phyloP scores from a whole-genome alignment of 169 alveolate species.

The Plasmodium cynomolgi region DNA sequence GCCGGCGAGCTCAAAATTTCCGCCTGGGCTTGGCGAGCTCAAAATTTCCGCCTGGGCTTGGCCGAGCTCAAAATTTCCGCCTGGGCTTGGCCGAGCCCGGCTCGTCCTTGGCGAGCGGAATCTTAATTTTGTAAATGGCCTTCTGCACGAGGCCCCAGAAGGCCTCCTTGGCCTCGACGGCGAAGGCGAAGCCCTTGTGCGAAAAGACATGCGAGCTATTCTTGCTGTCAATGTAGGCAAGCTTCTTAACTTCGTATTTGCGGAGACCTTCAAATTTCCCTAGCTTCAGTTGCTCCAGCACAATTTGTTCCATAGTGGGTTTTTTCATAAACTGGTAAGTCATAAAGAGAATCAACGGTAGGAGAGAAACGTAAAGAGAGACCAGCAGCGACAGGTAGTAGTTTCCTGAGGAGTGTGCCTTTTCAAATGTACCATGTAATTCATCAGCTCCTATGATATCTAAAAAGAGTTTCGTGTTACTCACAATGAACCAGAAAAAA shows the following conservation, averaged over 20 bases:
- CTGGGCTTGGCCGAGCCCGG: neutral
- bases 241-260: constrained; percentile 34
- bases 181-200: constrained; percentile 80
- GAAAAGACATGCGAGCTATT: neutral
- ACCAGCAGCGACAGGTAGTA: constrained; percentile 73
- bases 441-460: constrained; percentile 81
- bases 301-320: constrained; percentile 82
- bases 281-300: constrained; percentile 76
- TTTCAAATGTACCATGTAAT: constrained; percentile 81
- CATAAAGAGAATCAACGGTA: constrained; percentile 77
- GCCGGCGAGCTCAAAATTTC: neutral
- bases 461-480: constrained; percentile 75
- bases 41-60: neutral
- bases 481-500: constrained; percentile 77
- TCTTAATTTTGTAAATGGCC: constrained; percentile 78
- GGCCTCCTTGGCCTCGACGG: constrained; percentile 80
- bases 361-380: constrained; percentile 73
- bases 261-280: constrained; percentile 80
- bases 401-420: constrained; percentile 71
- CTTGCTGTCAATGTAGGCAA: constrained; percentile 77
- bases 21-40: neutral
- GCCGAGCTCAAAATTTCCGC: neutral
- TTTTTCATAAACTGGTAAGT: constrained; percentile 75
- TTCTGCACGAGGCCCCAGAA: constrained; percentile 77
- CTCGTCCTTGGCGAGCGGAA: constrained; percentile 47